phyloP scores from a whole-genome alignment of 2,329 filamentous ascomycete genomes.

The Beauveria sp. region DNA sequence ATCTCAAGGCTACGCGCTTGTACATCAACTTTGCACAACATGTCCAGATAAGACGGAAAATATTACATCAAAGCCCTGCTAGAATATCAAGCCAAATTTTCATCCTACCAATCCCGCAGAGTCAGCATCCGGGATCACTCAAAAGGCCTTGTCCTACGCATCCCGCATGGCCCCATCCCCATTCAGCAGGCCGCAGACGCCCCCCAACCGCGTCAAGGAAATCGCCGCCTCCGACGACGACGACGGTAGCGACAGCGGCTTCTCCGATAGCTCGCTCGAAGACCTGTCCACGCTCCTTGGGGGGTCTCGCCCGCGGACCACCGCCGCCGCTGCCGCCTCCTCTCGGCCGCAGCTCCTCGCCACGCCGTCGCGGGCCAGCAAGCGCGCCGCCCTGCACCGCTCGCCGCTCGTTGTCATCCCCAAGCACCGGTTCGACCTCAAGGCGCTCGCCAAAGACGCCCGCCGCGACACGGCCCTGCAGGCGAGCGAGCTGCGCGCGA shows the following conservation, averaged over 20 bases:
- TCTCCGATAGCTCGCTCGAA: conserved; percentile 51
- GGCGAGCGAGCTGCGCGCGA: conserved; percentile 42
- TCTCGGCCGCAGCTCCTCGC: background rate
- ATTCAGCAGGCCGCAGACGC: conserved; percentile 37
- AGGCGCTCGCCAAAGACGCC: conserved; percentile 52
- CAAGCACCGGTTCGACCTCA: conserved; percentile 57
- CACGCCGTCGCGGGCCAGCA: conserved; percentile 5
- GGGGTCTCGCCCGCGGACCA: conserved; percentile 16
- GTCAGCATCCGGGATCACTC: background rate
- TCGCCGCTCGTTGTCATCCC: conserved; percentile 45
- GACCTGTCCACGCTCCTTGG: conserved; percentile 34
- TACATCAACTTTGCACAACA: background rate
- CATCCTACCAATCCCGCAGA: background rate
- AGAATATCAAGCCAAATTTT: background rate
- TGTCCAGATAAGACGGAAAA: background rate
- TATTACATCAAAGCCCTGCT: background rate
- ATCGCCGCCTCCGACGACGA: conserved; percentile 69
- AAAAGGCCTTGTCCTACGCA: background rate
- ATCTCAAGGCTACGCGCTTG: background rate
- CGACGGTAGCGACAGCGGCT: conserved; percentile 49
- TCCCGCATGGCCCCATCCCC: conserved; percentile 10
- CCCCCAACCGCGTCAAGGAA: conserved; percentile 22
- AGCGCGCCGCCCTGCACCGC: conserved; percentile 35
- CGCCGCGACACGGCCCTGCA: conserved; percentile 51
- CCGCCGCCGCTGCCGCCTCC: conserved; percentile 11